A percentile compares a stretch with the other conserved stretches of the same genome.
Evolutionary conservation across 2,329 filamentous ascomycete species (phyloP).

Genomic region (Fusarium multiceps): DNA sequence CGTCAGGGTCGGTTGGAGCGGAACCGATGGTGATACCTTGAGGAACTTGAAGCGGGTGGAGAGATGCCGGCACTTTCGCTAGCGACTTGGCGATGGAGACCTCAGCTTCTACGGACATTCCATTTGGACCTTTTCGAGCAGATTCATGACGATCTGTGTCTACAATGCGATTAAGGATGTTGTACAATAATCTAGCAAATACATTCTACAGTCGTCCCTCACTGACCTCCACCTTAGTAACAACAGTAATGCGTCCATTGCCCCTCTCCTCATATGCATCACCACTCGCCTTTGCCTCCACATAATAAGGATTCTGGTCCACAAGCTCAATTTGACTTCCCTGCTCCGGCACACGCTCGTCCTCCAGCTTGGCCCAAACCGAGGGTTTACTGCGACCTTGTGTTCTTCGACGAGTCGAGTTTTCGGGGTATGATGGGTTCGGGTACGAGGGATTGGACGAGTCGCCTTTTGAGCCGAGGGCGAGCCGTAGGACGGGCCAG

Average conservation of each 20-base stretch:
- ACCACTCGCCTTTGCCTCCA: slow-evolving; percentile 12
- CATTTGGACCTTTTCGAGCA: too few species aligned
- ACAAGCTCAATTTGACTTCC: slow-evolving; percentile 50
- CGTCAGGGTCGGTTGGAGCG: slow-evolving; percentile 9
- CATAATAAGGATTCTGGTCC: slow-evolving; percentile 23
- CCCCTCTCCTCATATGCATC: not conserved
- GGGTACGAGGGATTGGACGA: slow-evolving; percentile 43
- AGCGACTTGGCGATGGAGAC: not conserved
- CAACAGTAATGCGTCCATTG: slow-evolving; percentile 44
- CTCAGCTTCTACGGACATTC: not conserved
- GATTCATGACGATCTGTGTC: too few species aligned
- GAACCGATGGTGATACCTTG: not conserved
- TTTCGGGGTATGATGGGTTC: slow-evolving; percentile 35
- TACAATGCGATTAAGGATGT: too few species aligned
- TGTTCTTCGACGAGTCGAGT: slow-evolving; percentile 35
- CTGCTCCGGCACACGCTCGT: slow-evolving; percentile 41
- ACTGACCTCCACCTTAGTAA: slow-evolving; percentile 46
- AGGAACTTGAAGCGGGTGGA: not conserved
- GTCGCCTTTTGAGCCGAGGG: slow-evolving; percentile 45
- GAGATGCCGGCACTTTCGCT: not conserved
- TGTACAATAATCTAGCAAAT: not conserved
- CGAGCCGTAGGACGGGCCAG: slow-evolving; percentile 65
- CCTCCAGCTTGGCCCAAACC: slow-evolving; percentile 48
- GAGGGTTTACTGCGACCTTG: slow-evolving; percentile 38
- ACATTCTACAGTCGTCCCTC: not conserved